A percentile compares a stretch with the other conserved stretches of the same genome.
Conservation (phyloP, 768 basidiomycete genomes). For the Tylopilus rubrobrunneus region DNA sequence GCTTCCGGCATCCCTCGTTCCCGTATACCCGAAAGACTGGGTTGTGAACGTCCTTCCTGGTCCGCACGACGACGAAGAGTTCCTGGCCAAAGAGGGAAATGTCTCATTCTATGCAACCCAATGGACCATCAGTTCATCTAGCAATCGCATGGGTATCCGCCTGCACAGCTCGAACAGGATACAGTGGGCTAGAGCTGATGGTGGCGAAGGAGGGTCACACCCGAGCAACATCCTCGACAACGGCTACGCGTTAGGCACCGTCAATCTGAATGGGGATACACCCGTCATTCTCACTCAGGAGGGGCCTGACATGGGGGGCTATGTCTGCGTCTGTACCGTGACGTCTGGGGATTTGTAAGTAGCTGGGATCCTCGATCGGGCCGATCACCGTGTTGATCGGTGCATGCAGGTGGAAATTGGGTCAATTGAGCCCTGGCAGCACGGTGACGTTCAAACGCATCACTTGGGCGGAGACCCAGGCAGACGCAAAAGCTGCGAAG, state of each 20-base stretch:
- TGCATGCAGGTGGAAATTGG: slow-evolving; percentile 58
- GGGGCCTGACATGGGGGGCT: slow-evolving; percentile 62
- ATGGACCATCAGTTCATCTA: slow-evolving; percentile 53
- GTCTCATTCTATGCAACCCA: slow-evolving; percentile 45
- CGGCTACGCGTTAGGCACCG: slow-evolving; percentile 49
- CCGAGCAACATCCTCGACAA: slow-evolving; percentile 66
- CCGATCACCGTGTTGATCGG: background rate
- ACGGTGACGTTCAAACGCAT: slow-evolving; percentile 51
- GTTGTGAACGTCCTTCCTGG: slow-evolving; percentile 53
- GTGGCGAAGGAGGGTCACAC: slow-evolving; percentile 67
- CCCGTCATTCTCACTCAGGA: slow-evolving; percentile 63
- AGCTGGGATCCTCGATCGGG: background rate
- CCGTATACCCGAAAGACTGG: slow-evolving; percentile 48
- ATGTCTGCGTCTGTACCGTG: slow-evolving; percentile 53
- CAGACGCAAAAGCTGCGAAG: slow-evolving; percentile 20
- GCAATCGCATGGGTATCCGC: slow-evolving; percentile 63
- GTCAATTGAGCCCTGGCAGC: slow-evolving; percentile 57
- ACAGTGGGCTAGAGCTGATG: slow-evolving; percentile 50
- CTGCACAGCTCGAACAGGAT: slow-evolving; percentile 44
- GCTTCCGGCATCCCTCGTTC: slow-evolving; percentile 33
- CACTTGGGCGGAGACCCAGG: slow-evolving; percentile 38
- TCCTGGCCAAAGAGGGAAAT: slow-evolving; percentile 47
- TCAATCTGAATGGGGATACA: slow-evolving; percentile 68
- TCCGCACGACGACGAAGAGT: slow-evolving; percentile 59
- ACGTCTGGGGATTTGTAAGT: slow-evolving; percentile 48